Percentiles rank a stretch among this genome's conserved stretches.
Conservation (phyloP, 331 rosid species). For the Malus hybrid region DNA sequence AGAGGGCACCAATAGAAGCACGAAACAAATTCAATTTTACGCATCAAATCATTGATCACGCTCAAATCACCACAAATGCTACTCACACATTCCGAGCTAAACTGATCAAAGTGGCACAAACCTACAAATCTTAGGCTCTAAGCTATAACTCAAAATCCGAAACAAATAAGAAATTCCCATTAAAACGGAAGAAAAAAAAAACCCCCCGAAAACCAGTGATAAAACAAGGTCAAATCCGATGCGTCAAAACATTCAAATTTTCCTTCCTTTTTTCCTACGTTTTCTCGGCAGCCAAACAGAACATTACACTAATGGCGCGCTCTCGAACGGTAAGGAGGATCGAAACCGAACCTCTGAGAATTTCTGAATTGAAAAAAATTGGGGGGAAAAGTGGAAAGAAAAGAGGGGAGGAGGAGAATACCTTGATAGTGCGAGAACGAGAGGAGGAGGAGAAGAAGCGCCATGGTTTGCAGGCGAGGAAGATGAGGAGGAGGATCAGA, state of each 20-base stretch:
- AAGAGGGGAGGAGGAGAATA: not conserved
- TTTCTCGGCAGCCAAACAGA: constrained; percentile 16
- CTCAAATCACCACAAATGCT: not conserved
- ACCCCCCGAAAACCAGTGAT: not conserved
- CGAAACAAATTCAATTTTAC: not conserved
- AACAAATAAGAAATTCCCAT: not conserved
- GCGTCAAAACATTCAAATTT: constrained; percentile 1
- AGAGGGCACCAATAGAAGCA: not conserved
- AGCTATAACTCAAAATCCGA: not conserved
- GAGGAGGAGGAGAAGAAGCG: constrained; percentile 59
- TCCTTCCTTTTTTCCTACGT: not conserved
- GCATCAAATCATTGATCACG: not conserved
- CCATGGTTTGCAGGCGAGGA: constrained; percentile 92
- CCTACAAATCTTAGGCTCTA: not conserved
- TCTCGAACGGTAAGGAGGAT: not conserved
- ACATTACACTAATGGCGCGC: constrained; percentile 14
- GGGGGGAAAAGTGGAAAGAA: not conserved
- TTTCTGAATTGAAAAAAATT: not conserved
- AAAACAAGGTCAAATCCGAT: constrained; percentile 1
- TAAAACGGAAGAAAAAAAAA: not conserved
- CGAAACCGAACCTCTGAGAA: not conserved
- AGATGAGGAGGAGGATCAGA: constrained; percentile 58
- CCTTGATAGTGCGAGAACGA: constrained; percentile 57
- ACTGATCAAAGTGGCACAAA: not conserved
- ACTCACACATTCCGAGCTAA: constrained; percentile 3